phyloP scores from a whole-genome alignment of 805 yeast genomes.

The Candida mattraensis region DNA sequence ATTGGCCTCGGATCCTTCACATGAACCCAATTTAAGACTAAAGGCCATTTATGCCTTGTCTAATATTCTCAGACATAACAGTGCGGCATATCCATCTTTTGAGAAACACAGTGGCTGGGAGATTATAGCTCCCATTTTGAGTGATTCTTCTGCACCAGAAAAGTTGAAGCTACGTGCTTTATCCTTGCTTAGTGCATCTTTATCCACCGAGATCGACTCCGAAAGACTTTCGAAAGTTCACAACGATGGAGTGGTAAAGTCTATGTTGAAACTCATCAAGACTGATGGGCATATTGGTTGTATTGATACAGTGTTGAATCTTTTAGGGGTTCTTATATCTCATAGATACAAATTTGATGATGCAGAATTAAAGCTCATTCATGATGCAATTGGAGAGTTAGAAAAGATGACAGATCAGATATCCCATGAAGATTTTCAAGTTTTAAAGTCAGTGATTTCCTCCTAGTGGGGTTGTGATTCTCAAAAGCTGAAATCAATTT shows the following conservation, averaged over 20 bases:
- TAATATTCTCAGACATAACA: slow-evolving; percentile 68
- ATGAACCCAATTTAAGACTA: slow-evolving; percentile 39
- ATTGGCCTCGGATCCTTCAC: slow-evolving; percentile 33
- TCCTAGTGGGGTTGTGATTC: slow-evolving; percentile 7
- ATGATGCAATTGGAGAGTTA: slow-evolving; percentile 37
- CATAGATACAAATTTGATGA: slow-evolving; percentile 46
- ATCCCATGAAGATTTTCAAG: slow-evolving; percentile 52
- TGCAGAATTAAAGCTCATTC: slow-evolving; percentile 40
- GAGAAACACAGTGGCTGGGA: slow-evolving; percentile 63
- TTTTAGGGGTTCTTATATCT: slow-evolving; percentile 46
- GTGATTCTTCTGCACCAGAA: slow-evolving; percentile 21
- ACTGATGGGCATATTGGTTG: slow-evolving; percentile 45
- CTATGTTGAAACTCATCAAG: slow-evolving; percentile 34
- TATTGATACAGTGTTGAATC: slow-evolving; percentile 55
- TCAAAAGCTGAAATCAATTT: slow-evolving; percentile 4
- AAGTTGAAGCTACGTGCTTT: slow-evolving; percentile 54
- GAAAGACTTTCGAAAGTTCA: slow-evolving; percentile 42
- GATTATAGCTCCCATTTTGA: slow-evolving; percentile 35
- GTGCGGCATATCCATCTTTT: slow-evolving; percentile 55
- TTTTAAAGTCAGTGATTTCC: slow-evolving; percentile 44
- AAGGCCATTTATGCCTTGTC: slow-evolving; percentile 82
- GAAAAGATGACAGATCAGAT: slow-evolving; percentile 47
- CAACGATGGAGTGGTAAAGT: slow-evolving; percentile 34
- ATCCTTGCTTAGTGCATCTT: slow-evolving; percentile 48
- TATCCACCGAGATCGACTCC: slow-evolving; percentile 50